Evolutionary conservation across 1,284 basidiomycete genomes (phyloP).

Genomic region (Austropuccinia psidii): DNA sequence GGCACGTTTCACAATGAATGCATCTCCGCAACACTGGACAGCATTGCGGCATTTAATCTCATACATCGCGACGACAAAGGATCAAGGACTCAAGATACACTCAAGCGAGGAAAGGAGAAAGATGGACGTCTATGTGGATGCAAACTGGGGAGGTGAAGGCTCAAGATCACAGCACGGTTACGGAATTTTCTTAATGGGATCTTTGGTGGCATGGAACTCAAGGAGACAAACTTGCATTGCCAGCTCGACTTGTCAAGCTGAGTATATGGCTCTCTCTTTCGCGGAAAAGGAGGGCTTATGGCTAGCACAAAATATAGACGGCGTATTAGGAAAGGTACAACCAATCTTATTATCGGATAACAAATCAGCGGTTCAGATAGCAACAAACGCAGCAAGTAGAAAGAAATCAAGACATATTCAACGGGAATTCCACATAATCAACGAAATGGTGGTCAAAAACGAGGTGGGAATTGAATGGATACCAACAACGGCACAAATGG

Average conservation of each 20-base stretch:
- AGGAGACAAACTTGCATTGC: neutral
- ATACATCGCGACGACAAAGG: neutral
- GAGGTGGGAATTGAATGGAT: neutral
- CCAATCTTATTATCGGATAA: neutral
- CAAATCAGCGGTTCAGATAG: neutral
- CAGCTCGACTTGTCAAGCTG: neutral
- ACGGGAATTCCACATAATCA: neutral
- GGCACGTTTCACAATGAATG: neutral
- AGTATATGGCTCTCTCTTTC: slow-evolving; percentile 28
- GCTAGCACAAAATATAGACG: too few species aligned
- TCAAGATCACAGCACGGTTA: neutral
- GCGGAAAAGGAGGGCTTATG: too few species aligned
- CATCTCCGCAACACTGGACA: neutral
- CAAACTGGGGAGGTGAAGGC: neutral
- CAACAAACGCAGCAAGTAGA: neutral
- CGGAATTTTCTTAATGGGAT: neutral
- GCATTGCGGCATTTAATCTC: neutral
- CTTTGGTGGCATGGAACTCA: neutral
- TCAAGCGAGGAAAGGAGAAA: neutral
- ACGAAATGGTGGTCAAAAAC: neutral
- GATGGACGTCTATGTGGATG: neutral
- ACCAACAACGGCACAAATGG: neutral
- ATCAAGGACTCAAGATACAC: neutral
- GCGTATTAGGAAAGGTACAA: too few species aligned
- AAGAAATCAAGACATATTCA: neutral